phyloP scores from a whole-genome alignment of 2,329 filamentous ascomycete species.

The Fusarium sp. region DNA sequence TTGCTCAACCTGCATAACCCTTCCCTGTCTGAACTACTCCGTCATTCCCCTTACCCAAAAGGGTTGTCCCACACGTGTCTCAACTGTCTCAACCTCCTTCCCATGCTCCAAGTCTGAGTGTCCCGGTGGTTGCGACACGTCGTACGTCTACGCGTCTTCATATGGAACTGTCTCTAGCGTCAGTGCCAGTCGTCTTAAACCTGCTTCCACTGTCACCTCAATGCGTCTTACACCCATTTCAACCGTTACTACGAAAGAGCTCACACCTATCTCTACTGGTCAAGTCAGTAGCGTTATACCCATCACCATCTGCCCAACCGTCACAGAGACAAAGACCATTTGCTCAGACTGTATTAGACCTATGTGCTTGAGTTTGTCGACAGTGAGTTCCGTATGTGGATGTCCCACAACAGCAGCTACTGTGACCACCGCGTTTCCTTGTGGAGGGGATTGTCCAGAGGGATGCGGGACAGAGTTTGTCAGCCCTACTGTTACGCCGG shows the following conservation, averaged over 20 bases:
- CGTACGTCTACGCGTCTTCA: conserved; percentile 38
- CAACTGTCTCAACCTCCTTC: conserved; percentile 44
- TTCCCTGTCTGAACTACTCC: conserved; percentile 46
- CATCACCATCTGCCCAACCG: conserved; percentile 48
- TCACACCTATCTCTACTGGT: conserved; percentile 2
- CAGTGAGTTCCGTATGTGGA: conserved; percentile 49
- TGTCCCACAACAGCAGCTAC: conserved; percentile 49
- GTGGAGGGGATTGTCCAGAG: conserved; percentile 37
- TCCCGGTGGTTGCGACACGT: conserved; percentile 42
- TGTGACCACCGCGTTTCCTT: conserved; percentile 45
- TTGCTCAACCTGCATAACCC: conserved; percentile 50
- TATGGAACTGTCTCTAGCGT: not conserved
- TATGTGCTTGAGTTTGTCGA: conserved; percentile 47
- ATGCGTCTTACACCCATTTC: no score
- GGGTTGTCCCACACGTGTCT: conserved; percentile 44
- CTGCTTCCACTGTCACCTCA: no score
- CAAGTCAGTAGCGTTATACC: not conserved
- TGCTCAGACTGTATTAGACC: conserved; percentile 51
- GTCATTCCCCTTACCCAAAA: conserved; percentile 48
- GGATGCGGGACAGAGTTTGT: conserved; percentile 49
- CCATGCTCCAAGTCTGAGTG: conserved; percentile 40
- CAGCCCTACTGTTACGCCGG: conserved; percentile 36
- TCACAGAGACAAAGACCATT: conserved; percentile 46
- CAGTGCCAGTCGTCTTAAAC: no score
- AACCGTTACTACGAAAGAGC: not conserved